Evolutionary conservation across 768 basidiomycete species (phyloP).

Genomic region (Termitomyces sp.): DNA sequence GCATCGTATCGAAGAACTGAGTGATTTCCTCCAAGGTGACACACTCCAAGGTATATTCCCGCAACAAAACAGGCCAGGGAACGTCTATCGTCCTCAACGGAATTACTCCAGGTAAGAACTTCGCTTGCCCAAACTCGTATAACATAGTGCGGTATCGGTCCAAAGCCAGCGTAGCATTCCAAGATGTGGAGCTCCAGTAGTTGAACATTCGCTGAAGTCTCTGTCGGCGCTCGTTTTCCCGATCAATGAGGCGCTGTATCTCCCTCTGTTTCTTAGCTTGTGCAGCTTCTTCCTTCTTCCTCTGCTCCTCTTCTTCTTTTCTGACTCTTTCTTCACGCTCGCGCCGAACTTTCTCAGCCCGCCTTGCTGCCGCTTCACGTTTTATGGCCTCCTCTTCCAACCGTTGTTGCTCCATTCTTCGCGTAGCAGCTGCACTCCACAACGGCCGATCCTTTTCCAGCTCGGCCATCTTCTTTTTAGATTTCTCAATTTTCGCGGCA

Average conservation of each 20-base stretch:
- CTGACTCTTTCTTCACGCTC: constrained; percentile 24
- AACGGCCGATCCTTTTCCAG: constrained; percentile 58
- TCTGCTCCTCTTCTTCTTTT: constrained; percentile 12
- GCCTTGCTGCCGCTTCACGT: constrained; percentile 17
- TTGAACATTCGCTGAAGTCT: constrained; percentile 38
- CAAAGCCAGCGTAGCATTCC: constrained; percentile 62
- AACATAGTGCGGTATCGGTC: constrained; percentile 60
- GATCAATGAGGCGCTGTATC: constrained; percentile 18
- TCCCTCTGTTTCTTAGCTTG: constrained; percentile 12
- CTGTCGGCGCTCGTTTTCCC: constrained; percentile 31
- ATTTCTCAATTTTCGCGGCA: constrained; percentile 49
- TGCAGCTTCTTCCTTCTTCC: constrained; percentile 15
- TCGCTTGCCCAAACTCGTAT: constrained; percentile 58
- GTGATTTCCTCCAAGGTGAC: constrained; percentile 70
- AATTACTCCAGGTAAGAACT: constrained; percentile 43
- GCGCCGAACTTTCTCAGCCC: constrained; percentile 15
- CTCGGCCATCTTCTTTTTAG: constrained; percentile 61
- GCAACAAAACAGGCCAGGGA: constrained; percentile 74
- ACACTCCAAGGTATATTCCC: constrained; percentile 50
- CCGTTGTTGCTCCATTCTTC: constrained; percentile 35
- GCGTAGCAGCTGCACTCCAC: constrained; percentile 51
- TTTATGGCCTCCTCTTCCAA: constrained; percentile 30
- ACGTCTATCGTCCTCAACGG: constrained; percentile 57
- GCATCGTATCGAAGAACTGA: constrained; percentile 56
- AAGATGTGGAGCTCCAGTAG: constrained; percentile 54